These are phyloP conservation scores for Claviceps digitariae DNA, from an alignment of 2,329 filamentous ascomycete species.

Conservation along the genomic window DNA sequence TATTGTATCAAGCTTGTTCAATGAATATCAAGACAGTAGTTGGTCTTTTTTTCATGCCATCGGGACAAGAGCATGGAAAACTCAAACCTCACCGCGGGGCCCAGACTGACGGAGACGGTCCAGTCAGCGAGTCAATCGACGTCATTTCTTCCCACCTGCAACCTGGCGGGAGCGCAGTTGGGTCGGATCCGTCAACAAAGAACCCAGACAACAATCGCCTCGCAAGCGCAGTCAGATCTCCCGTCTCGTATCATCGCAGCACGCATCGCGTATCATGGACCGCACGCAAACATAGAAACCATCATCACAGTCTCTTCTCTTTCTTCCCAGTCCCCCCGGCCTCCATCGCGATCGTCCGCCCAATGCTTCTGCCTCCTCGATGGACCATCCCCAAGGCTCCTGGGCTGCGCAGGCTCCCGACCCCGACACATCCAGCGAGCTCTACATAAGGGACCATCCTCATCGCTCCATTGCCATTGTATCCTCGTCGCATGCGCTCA, in stretches of 20 bases:
- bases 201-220: neutral
- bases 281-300: constrained; percentile 6
- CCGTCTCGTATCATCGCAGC: neutral
- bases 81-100: neutral
- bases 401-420: constrained; percentile 35
- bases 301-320: neutral
- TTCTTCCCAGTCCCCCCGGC: neutral
- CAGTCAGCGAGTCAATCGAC: neutral
- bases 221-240: neutral
- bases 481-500: constrained; percentile 64
- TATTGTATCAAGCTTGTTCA: neutral
- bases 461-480: constrained; percentile 79
- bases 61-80: neutral
- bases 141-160: neutral
- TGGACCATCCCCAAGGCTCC: constrained; percentile 33
- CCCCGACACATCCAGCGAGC: constrained; percentile 53
- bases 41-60: neutral
- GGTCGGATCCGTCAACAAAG: neutral
- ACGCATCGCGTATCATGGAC: constrained; percentile 12
- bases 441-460: constrained; percentile 76
- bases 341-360: constrained; percentile 5
- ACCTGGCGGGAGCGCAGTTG: neutral
- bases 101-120: neutral
- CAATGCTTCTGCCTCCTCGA: constrained; percentile 13
- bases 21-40: neutral